A percentile compares a stretch with the other conserved stretches of the same genome.
phyloP scores from a whole-genome alignment of 257 asterid species.

The Capsicum baccatum region DNA sequence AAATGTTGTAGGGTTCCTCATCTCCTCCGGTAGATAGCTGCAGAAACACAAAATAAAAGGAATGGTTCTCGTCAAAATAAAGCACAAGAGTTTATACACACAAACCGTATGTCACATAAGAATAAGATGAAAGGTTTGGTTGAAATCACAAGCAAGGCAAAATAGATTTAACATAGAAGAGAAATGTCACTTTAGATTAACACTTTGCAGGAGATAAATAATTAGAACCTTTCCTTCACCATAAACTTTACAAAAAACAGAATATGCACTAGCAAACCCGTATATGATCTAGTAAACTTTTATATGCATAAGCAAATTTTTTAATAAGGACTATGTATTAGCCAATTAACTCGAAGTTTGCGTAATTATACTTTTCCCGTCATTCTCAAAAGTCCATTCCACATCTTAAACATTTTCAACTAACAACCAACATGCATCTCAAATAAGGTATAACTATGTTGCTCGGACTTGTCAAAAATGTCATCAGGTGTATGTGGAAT shows the following conservation, averaged over 20 bases:
- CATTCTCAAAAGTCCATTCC: not conserved
- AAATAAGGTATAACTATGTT: not conserved
- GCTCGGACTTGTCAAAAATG: no score
- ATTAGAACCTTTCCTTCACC: not conserved
- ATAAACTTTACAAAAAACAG: not conserved
- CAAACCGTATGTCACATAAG: not conserved
- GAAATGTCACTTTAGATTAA: slow-evolving; percentile 20
- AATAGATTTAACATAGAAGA: not conserved
- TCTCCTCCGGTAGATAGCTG: slow-evolving; percentile 93
- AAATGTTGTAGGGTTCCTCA: slow-evolving; percentile 86
- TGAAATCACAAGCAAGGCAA: not conserved
- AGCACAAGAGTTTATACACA: slow-evolving; percentile 14
- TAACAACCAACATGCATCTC: not conserved
- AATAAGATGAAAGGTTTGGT: not conserved
- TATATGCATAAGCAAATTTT: not conserved
- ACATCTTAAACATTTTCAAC: slow-evolving; percentile 6
- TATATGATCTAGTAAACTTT: not conserved
- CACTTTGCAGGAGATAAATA: not conserved
- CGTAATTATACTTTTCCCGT: not conserved
- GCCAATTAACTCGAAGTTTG: not conserved
- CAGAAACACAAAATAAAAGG: slow-evolving; percentile 28
- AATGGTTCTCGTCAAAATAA: slow-evolving; percentile 21
- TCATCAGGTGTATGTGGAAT: no score
- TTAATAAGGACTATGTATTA: not conserved
- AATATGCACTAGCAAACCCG: not conserved